Percentiles rank a stretch among this genome's conserved stretches.
Conservation (phyloP, 139 green algal genomes). For the Deuterostichococcus epilithicus region DNA sequence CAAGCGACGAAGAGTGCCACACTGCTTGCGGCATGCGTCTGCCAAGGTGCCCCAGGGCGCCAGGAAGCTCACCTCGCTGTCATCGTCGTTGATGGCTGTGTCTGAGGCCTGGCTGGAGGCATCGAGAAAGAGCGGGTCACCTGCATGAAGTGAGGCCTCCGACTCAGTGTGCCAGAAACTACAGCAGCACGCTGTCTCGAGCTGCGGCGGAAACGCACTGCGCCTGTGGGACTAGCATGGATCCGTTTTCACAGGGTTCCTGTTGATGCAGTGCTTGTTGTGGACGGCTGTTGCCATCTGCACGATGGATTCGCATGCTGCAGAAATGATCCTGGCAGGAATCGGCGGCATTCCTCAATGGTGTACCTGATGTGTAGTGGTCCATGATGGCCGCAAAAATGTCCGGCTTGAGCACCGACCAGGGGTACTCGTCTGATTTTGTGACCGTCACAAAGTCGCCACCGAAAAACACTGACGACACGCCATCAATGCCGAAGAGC, state of each 20-base stretch:
- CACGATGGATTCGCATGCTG: too few relatives aligned
- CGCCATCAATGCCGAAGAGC: slow-evolving; percentile 85
- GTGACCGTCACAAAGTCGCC: slow-evolving; percentile 97
- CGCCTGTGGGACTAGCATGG: too few relatives aligned
- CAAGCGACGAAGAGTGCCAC: background rate
- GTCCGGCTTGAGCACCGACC: slow-evolving; percentile 88
- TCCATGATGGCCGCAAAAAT: slow-evolving; percentile 97
- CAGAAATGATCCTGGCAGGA: background rate
- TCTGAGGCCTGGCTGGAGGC: slow-evolving; percentile 12
- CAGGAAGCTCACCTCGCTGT: slow-evolving; percentile 79
- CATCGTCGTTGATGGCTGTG: slow-evolving; percentile 67
- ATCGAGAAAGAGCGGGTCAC: slow-evolving; percentile 67
- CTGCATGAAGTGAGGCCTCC: slow-evolving; percentile 1
- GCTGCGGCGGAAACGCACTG: too few relatives aligned
- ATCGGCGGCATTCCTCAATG: background rate
- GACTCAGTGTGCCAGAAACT: too few relatives aligned
- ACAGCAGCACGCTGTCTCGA: too few relatives aligned
- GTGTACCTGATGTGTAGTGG: slow-evolving; percentile 72
- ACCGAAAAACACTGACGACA: slow-evolving; percentile 90
- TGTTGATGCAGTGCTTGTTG: too few relatives aligned
- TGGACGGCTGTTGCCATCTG: too few relatives aligned
- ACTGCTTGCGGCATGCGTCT: too few relatives aligned
- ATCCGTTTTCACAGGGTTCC: too few relatives aligned
- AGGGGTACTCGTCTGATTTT: slow-evolving; percentile 74
- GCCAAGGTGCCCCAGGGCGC: too few relatives aligned